Evolutionary conservation across 257 asterid genomes (phyloP), one percentile per base, ranked within the genome.

Genomic region (Solanum sejunctum): DNA sequence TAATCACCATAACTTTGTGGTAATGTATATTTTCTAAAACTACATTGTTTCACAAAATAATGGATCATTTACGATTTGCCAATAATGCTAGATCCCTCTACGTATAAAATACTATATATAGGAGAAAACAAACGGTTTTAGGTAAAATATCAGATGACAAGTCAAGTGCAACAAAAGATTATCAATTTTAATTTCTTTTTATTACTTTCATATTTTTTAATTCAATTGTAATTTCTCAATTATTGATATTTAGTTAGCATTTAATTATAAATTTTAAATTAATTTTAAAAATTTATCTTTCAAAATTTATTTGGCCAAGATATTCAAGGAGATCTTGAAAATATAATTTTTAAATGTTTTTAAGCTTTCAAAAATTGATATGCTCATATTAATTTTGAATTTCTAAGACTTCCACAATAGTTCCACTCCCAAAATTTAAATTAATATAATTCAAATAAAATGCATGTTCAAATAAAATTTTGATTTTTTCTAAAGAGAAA

Each of bases 341-440:
- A 23, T 63, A 5, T 23, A 10, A 23, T 63, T 9, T 23, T 23
- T 18, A 51, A 51, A 51, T 49, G 12, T 49, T 49, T 49, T 49
- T 1, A 21, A 61, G 11, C 23, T 16, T 18, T 15, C 4, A 11
- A 61, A 23, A 61, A 60, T n/a, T n/a, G 1, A 32, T 32, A 32
- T 3, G 32, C 32, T 58, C 0, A 58, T 5, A n/a, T n/a, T 5
- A 60, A 2, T 60, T 60, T 4, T 60, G 10, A 32, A 7, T 9
- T 10, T n/a, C 3, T 1, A 1, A 10, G 32, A 60, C 32, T 32
- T 32, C 36, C 36, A 32, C 0, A 3, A 32, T 32, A 32, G 36
- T 60, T n/a, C 1, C 3, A 10, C 8, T 0, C 0, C 0, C 8
- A n/a, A n/a, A 1, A 60, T 0, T 10, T n/a, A n/a, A 4, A n/a